These are phyloP conservation scores for Pezicula radicicola DNA, from an alignment of 2,329 filamentous ascomycete genomes.

Conservation along the genomic window DNA sequence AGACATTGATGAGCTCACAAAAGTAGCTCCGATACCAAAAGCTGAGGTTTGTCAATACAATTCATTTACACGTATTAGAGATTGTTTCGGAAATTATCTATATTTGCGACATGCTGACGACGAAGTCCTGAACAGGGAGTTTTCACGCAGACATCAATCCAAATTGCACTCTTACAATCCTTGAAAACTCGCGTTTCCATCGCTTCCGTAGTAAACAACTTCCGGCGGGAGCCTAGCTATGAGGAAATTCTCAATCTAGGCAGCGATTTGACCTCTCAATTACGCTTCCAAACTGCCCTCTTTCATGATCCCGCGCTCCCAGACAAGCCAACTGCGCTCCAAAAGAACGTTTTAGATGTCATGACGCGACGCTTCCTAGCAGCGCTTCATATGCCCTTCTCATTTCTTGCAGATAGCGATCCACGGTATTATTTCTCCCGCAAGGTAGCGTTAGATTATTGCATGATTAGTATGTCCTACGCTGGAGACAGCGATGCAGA, in stretches of 20 bases:
- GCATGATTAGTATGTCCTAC: constrained; percentile 24
- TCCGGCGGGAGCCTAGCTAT: constrained; percentile 40
- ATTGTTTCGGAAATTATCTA: no score
- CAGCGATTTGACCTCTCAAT: constrained; percentile 40
- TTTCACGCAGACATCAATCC: constrained; percentile 48
- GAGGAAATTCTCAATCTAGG: constrained; percentile 45
- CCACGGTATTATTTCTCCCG: constrained; percentile 47
- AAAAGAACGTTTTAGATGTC: constrained; percentile 47
- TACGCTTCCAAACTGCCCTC: constrained; percentile 22
- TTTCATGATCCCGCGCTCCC: background rate
- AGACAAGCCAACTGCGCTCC: constrained; percentile 1
- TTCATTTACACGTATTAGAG: no score
- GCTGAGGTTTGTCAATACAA: background rate
- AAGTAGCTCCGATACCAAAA: constrained; percentile 16
- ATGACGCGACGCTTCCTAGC: constrained; percentile 53
- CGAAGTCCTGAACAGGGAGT: constrained; percentile 3
- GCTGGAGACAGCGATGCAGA: background rate
- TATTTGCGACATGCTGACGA: no score
- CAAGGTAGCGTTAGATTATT: constrained; percentile 43
- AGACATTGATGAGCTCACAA: constrained; percentile 38
- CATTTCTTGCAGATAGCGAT: constrained; percentile 36
- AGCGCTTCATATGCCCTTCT: constrained; percentile 49
- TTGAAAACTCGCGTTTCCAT: constrained; percentile 41
- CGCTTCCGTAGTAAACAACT: constrained; percentile 43
- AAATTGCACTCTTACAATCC: constrained; percentile 42